Conservation (phyloP, 2,329 filamentous ascomycete genomes). For the Aspergillaceae sp. region DNA sequence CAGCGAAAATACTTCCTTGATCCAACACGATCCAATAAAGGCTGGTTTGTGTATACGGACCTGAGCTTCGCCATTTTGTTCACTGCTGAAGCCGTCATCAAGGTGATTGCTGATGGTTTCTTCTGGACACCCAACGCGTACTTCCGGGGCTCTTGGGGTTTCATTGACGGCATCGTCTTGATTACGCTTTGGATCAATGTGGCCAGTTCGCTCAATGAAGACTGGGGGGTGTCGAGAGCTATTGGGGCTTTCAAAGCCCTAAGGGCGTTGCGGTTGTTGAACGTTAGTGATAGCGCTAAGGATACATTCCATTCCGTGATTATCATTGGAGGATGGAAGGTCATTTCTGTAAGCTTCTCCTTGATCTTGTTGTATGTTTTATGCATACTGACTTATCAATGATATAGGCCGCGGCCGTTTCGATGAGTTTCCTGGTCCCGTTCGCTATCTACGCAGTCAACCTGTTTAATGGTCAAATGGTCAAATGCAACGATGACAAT, state of each 20-base stretch:
- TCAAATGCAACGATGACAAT: conserved; percentile 66
- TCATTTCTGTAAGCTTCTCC: conserved; percentile 58
- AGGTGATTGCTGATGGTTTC: conserved; percentile 88
- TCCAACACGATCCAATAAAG: conserved; percentile 46
- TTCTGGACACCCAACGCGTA: conserved; percentile 97
- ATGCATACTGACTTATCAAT: conserved; percentile 2
- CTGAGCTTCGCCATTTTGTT: conserved; percentile 83
- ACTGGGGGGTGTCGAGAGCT: conserved; percentile 77
- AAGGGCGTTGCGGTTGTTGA: conserved; percentile 79
- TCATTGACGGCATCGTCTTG: conserved; percentile 86
- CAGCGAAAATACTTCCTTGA: conserved; percentile 70
- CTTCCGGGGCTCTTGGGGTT: conserved; percentile 90
- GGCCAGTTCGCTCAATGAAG: conserved; percentile 67
- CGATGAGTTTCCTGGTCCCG: conserved; percentile 83
- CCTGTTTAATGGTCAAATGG: conserved; percentile 75
- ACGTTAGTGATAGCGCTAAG: conserved; percentile 89
- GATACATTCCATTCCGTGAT: conserved; percentile 97
- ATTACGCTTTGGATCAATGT: conserved; percentile 95
- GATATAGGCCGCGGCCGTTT: conserved; percentile 70
- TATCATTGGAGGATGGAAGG: conserved; percentile 87
- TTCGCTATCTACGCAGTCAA: conserved; percentile 96
- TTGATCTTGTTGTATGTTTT: background rate
- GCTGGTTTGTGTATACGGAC: conserved; percentile 96
- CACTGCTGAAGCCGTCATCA: conserved; percentile 76
- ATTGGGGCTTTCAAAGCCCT: conserved; percentile 96